Conservation (phyloP, 768 basidiomycete genomes). For the Lactarius hatsudake region DNA sequence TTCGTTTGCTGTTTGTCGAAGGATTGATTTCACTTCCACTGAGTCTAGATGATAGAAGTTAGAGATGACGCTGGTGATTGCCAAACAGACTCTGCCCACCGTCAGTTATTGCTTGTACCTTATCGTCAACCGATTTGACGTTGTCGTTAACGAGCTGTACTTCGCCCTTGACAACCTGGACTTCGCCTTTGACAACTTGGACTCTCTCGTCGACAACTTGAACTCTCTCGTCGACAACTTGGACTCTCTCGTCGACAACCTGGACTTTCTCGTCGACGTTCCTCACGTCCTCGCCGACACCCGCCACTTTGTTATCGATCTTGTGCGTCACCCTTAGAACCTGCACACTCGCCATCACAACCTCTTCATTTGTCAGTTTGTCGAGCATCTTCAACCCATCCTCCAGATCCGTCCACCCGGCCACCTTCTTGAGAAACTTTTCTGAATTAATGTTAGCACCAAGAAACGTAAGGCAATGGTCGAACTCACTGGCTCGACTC, state of each 20-base stretch:
- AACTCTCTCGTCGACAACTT: no score
- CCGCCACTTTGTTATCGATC: no score
- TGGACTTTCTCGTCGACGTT: no score
- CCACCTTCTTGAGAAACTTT: not conserved
- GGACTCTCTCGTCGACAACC: not conserved
- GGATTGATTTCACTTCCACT: no score
- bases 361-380: not conserved
- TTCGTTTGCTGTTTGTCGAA: no score
- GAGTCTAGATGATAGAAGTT: not conserved
- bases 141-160: not conserved
- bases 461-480: not conserved
- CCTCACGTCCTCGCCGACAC: no score
- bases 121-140: not conserved
- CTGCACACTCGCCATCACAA: not conserved
- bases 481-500: no score
- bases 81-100: not conserved
- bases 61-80: not conserved
- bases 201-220: no score
- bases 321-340: no score
- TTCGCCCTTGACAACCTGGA: not conserved
- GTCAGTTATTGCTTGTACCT: not conserved
- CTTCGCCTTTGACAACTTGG: no score
- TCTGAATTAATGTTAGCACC: not conserved
- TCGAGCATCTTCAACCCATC: not conserved
- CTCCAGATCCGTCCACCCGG: not conserved